These are phyloP conservation scores for Phyllosticta citriasiana DNA, from an alignment of 2,329 filamentous ascomycete species.

Conservation along the genomic window DNA sequence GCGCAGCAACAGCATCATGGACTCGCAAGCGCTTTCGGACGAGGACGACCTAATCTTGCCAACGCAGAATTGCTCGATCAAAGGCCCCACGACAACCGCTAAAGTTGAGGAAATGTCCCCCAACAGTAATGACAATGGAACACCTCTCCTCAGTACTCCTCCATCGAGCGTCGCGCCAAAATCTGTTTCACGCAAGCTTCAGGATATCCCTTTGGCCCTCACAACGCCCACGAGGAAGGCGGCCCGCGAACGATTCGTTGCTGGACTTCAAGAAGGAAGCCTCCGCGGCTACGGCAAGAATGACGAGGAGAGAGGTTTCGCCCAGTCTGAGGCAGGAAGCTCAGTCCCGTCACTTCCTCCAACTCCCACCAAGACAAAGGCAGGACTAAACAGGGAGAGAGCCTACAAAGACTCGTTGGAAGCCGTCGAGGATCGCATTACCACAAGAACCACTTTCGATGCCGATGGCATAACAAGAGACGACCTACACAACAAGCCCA, in stretches of 20 bases:
- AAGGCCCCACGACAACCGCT: not conserved
- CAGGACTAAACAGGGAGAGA: not conserved
- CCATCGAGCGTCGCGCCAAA: not conserved
- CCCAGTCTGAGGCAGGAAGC: not conserved
- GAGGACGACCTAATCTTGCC: not conserved
- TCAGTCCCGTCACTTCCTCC: not conserved
- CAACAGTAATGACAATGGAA: not conserved
- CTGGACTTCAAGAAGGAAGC: not conserved
- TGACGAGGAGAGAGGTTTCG: not conserved
- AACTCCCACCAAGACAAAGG: not conserved
- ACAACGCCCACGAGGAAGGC: not conserved
- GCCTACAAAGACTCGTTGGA: not conserved
- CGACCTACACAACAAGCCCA: not conserved
- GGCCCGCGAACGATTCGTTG: not conserved
- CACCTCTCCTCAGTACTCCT: not conserved
- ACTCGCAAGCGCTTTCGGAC: not conserved
- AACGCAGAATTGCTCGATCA: not conserved
- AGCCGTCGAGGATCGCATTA: not conserved
- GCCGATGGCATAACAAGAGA: not conserved
- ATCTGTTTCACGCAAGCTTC: not conserved
- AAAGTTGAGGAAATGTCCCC: not conserved
- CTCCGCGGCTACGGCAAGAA: not conserved
- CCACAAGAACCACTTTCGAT: not conserved
- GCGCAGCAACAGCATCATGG: not conserved
- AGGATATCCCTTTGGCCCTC: not conserved